Evolutionary conservation across 768 basidiomycete species (phyloP).

Genomic region (Kockovaella imperatae): DNA sequence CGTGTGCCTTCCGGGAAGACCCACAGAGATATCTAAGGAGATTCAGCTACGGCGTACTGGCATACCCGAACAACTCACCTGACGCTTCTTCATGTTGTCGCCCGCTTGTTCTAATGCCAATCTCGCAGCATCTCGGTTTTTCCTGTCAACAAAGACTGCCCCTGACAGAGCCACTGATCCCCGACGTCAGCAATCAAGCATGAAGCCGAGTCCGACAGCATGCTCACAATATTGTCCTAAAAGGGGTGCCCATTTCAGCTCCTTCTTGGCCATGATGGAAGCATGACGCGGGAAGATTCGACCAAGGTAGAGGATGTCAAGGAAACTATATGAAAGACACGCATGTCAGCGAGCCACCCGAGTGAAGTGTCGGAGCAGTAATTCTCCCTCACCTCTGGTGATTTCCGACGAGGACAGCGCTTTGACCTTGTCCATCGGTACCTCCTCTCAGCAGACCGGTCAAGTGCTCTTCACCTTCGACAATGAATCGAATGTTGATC

Average conservation of each 20-base stretch:
- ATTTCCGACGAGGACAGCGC: constrained; percentile 69
- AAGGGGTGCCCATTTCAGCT: constrained; percentile 69
- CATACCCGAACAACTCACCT: constrained; percentile 23
- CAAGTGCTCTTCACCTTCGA: constrained; percentile 82
- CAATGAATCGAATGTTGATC: constrained; percentile 60
- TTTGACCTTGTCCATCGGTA: constrained; percentile 29
- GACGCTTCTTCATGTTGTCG: constrained; percentile 60
- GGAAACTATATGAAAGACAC: constrained; percentile 22
- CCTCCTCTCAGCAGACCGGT: constrained; percentile 38
- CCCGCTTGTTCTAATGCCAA: constrained; percentile 69
- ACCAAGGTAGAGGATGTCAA: constrained; percentile 62
- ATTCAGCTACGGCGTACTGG: not conserved
- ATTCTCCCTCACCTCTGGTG: constrained; percentile 60
- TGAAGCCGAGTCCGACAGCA: not conserved
- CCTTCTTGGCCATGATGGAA: constrained; percentile 88
- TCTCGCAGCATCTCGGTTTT: constrained; percentile 64
- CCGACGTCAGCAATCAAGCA: not conserved
- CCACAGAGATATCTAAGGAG: constrained; percentile 63
- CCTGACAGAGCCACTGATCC: constrained; percentile 64
- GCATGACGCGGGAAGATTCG: constrained; percentile 75
- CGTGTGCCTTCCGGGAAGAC: constrained; percentile 97
- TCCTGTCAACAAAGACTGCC: constrained; percentile 83
- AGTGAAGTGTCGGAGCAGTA: not conserved
- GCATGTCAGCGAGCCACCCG: not conserved
- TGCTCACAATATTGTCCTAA: constrained; percentile 68